Conservation (phyloP, 208 protist species). For the Crithidia acanthocephali region DNA sequence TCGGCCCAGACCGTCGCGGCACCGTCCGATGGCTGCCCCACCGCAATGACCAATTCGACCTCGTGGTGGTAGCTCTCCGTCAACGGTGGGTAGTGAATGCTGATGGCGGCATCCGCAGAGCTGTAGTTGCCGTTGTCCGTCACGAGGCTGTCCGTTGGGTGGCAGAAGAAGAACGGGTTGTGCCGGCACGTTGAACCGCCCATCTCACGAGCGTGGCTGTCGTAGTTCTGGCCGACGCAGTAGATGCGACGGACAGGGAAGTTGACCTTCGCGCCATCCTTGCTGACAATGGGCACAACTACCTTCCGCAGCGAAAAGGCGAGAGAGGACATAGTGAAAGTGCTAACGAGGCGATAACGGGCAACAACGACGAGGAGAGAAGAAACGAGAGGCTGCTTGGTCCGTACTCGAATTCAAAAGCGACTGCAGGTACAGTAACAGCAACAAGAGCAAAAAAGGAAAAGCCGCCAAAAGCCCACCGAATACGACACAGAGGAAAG, state of each 20-base stretch:
- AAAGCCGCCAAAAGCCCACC: too few species aligned
- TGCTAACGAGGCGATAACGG: not conserved
- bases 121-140: slow-evolving; percentile 32
- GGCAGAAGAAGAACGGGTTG: slow-evolving; percentile 85
- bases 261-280: slow-evolving; percentile 13
- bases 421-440: too few species aligned
- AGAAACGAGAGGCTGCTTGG: too few species aligned
- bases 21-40: slow-evolving; percentile 36
- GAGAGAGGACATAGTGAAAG: slow-evolving; percentile 14
- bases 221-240: slow-evolving; percentile 82
- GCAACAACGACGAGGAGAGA: too few species aligned
- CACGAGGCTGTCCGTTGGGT: slow-evolving; percentile 68
- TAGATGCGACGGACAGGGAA: slow-evolving; percentile 82
- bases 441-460: not conserved
- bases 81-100: slow-evolving; percentile 58
- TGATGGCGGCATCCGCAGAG: slow-evolving; percentile 30
- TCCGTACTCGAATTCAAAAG: not conserved
- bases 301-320: slow-evolving; percentile 39
- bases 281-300: slow-evolving; percentile 59
- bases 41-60: slow-evolving; percentile 82
- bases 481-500: not conserved
- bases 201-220: slow-evolving; percentile 79
- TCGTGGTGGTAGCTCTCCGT: slow-evolving; percentile 86
- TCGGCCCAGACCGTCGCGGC: not conserved
- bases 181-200: slow-evolving; percentile 42